phyloP scores from a whole-genome alignment of 2,329 filamentous ascomycete species.

The Huntiella abstrusa region DNA sequence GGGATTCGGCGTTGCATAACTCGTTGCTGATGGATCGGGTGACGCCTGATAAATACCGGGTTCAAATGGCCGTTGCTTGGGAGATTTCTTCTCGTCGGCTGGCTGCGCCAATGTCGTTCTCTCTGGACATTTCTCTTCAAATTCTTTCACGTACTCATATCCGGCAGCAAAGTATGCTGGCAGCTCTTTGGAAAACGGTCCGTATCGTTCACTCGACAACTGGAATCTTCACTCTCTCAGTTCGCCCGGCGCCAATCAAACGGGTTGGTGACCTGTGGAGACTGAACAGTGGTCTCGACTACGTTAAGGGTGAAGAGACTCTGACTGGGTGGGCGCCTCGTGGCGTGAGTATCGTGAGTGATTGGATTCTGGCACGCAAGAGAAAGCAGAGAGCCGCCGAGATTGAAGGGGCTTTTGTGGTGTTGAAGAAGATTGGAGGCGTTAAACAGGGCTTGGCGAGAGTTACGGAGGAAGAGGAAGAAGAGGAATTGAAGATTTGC shows the following conservation, averaged over 20 bases:
- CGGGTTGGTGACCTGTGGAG: slow-evolving; percentile 86
- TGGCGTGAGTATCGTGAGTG: slow-evolving; percentile 75
- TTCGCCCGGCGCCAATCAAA: slow-evolving; percentile 80
- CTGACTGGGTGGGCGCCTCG: slow-evolving; percentile 72
- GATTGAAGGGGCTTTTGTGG: slow-evolving; percentile 54
- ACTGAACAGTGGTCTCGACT: slow-evolving; percentile 86
- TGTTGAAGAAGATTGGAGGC: slow-evolving; percentile 38
- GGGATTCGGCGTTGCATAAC: slow-evolving; percentile 86
- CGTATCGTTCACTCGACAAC: slow-evolving; percentile 76
- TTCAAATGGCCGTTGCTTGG: slow-evolving; percentile 77
- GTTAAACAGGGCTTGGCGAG: slow-evolving; percentile 15
- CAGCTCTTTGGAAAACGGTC: slow-evolving; percentile 67
- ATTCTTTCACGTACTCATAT: slow-evolving; percentile 71
- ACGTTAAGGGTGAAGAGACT: slow-evolving; percentile 87
- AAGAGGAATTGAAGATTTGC: slow-evolving; percentile 12
- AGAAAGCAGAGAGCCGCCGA: slow-evolving; percentile 58
- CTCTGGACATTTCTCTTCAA: slow-evolving; percentile 62
- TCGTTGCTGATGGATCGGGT: slow-evolving; percentile 86
- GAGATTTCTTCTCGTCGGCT: slow-evolving; percentile 69
- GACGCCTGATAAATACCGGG: slow-evolving; percentile 79
- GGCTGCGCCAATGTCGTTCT: slow-evolving; percentile 75
- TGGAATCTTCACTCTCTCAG: slow-evolving; percentile 66
- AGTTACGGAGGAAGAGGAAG: slow-evolving; percentile 15
- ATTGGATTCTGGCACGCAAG: slow-evolving; percentile 61
- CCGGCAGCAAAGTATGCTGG: slow-evolving; percentile 71